phyloP scores from a whole-genome alignment of 129 eudicot genomes.

The Saussurea involucrata region DNA sequence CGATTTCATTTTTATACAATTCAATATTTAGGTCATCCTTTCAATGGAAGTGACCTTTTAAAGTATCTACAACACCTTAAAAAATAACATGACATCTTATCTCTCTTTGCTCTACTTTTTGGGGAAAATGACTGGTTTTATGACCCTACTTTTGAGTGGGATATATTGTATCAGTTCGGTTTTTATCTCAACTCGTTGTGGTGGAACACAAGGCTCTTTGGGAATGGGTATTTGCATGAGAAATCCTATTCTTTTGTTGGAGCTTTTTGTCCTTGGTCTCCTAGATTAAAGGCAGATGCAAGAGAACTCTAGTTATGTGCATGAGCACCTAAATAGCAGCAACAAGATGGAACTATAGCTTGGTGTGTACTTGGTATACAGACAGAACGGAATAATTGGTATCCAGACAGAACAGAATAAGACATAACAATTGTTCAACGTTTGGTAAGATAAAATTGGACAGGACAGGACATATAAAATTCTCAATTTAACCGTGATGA shows the following conservation, averaged over 20 bases:
- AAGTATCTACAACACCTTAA: not conserved
- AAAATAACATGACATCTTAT: not conserved
- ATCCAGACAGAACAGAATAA: too few relatives aligned
- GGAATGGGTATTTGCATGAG: not conserved
- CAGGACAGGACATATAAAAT: too few relatives aligned
- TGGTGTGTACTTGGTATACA: not conserved
- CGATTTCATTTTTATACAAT: not conserved
- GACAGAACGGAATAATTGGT: too few relatives aligned
- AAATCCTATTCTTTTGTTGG: not conserved
- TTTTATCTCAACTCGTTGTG: not conserved
- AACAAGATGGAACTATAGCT: not conserved
- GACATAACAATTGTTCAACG: too few relatives aligned
- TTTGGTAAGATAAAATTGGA: too few relatives aligned
- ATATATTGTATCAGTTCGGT: not conserved
- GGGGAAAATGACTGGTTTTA: not conserved
- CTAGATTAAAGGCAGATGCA: too few relatives aligned
- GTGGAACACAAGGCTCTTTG: not conserved
- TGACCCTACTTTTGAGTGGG: not conserved
- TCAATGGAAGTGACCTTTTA: not conserved
- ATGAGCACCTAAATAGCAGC: not conserved
- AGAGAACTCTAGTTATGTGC: not conserved
- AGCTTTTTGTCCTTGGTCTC: not conserved
- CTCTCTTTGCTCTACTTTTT: not conserved
- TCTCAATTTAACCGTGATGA: too few relatives aligned
- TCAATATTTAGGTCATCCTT: not conserved